phyloP scores from a whole-genome alignment of 192 early-diverging fungal species.

The Kappamyces sp. region DNA sequence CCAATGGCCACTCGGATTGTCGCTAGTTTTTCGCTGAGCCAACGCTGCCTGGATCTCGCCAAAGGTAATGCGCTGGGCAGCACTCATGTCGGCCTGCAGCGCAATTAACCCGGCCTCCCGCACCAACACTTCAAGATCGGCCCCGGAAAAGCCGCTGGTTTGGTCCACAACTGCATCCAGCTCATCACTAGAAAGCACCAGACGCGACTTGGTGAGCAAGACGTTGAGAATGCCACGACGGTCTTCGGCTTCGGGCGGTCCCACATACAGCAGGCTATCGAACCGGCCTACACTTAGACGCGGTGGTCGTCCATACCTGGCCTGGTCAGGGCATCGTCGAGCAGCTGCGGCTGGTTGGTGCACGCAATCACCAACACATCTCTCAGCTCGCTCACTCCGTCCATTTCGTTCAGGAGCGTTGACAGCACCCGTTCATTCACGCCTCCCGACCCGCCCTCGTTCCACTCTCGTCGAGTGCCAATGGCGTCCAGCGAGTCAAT shows the following conservation, averaged over 20 bases:
- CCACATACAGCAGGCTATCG: constrained; percentile 73
- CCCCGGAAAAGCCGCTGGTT: constrained; percentile 61
- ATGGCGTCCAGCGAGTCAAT: constrained; percentile 93
- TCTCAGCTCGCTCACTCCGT: constrained; percentile 77
- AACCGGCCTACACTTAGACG: constrained; percentile 47
- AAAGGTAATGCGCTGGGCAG: neutral
- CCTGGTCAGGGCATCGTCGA: constrained; percentile 82
- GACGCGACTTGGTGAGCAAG: neutral
- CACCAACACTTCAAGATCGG: constrained; percentile 46
- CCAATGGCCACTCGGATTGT: constrained; percentile 13
- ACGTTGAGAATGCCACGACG: constrained; percentile 52
- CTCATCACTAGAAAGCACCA: constrained; percentile 46
- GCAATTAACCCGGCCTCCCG: constrained; percentile 31
- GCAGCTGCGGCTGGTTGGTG: constrained; percentile 71
- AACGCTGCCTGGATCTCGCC: neutral
- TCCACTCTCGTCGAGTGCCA: constrained; percentile 66
- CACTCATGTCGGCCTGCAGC: constrained; percentile 3
- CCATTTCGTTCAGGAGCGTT: constrained; percentile 90
- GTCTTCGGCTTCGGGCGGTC: constrained; percentile 36
- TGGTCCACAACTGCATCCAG: constrained; percentile 36
- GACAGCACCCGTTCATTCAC: constrained; percentile 87
- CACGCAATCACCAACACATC: constrained; percentile 77
- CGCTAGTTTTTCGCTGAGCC: neutral
- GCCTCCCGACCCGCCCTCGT: constrained; percentile 53
- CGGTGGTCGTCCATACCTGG: constrained; percentile 45